Conservation (phyloP, 1,139 yeast species). For the Hansenula lynferdii region DNA sequence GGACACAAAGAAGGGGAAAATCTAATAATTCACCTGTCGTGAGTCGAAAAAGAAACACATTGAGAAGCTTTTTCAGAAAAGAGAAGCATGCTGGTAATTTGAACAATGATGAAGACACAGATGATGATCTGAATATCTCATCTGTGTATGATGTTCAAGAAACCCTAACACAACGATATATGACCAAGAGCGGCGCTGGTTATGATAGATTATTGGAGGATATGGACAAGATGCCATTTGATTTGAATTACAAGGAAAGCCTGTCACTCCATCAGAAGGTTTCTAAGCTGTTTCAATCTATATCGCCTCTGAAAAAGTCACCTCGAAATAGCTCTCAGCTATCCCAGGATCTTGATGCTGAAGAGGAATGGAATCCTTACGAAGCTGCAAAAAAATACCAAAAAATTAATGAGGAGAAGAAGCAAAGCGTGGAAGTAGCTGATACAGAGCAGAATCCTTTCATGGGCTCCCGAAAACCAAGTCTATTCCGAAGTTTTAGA, state of each 20-base stretch:
- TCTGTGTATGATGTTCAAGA: slow-evolving; percentile 14
- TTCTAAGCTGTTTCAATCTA: slow-evolving; percentile 9
- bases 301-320: slow-evolving; percentile 7
- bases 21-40: too few species aligned
- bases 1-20: too few species aligned
- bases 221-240: slow-evolving; percentile 19
- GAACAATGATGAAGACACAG: not conserved
- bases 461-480: not conserved
- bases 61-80: not conserved
- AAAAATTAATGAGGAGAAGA: not conserved
- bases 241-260: slow-evolving; percentile 10
- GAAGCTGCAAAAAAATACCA: slow-evolving; percentile 9
- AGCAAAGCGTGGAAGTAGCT: not conserved
- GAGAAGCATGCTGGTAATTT: too few species aligned
- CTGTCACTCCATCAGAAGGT: slow-evolving; percentile 8
- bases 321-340: not conserved
- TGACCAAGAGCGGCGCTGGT: slow-evolving; percentile 8
- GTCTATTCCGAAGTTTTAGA: too few species aligned
- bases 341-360: not conserved
- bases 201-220: slow-evolving; percentile 18
- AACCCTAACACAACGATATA: slow-evolving; percentile 21
- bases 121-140: not conserved
- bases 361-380: slow-evolving; percentile 16
- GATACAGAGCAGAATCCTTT: too few species aligned
- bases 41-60: too few species aligned